Evolutionary conservation across 495 filamentous ascomycete genomes (phyloP).

Genomic region (Margaritispora aquatica): DNA sequence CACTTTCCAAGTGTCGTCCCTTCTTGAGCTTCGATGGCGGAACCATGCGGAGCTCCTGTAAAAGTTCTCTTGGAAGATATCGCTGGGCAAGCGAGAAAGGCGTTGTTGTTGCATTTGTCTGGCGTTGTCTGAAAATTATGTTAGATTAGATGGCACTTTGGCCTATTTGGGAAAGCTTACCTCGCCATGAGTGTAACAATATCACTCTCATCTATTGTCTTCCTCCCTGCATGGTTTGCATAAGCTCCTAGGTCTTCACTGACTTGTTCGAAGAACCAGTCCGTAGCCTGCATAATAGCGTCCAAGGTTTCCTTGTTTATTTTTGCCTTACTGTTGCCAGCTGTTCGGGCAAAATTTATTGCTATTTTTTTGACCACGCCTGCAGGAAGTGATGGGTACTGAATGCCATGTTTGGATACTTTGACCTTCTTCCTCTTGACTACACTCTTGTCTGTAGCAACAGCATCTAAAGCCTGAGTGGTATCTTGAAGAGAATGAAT

Average conservation of each 20-base stretch:
- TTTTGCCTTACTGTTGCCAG: constrained; percentile 53
- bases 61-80: constrained; percentile 72
- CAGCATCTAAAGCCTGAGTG: constrained; percentile 27
- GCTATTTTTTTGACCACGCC: constrained; percentile 71
- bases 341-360: constrained; percentile 55
- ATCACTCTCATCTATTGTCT: constrained; percentile 80
- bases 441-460: not conserved
- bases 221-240: constrained; percentile 74
- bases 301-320: constrained; percentile 67
- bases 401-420: constrained; percentile 66
- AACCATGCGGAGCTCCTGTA: constrained; percentile 74
- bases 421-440: constrained; percentile 43
- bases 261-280: constrained; percentile 85
- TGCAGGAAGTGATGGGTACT: constrained; percentile 66
- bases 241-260: constrained; percentile 73
- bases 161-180: constrained; percentile 32
- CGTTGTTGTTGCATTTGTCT: constrained; percentile 63
- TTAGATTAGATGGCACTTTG: constrained; percentile 31
- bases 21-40: constrained; percentile 36
- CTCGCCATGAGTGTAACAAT: constrained; percentile 75
- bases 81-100: constrained; percentile 78
- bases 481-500: constrained; percentile 4
- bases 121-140: constrained; percentile 60
- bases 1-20: constrained; percentile 27
- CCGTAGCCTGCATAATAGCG: constrained; percentile 69